A percentile compares a stretch with the other conserved stretches of the same genome.
Conservation (phyloP, 352 stramenopile species). For the Peronospora farinosa region DNA sequence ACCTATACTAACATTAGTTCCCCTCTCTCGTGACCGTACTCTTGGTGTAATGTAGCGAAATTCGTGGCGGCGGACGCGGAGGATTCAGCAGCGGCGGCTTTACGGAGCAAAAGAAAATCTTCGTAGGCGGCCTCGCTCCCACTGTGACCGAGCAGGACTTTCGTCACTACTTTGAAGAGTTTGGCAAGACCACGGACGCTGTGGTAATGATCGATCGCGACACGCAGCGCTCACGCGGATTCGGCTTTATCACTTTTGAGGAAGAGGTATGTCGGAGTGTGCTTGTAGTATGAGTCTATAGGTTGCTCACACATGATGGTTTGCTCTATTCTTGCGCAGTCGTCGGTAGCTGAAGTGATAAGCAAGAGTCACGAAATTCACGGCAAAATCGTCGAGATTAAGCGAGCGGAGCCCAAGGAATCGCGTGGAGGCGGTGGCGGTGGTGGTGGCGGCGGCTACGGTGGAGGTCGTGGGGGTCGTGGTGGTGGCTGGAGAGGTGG, state of each 20-base stretch:
- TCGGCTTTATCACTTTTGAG: conserved; percentile 91
- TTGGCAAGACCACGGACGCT: conserved; percentile 85
- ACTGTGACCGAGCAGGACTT: conserved; percentile 88
- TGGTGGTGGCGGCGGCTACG: conserved; percentile 22
- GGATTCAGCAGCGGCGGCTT: conserved; percentile 30
- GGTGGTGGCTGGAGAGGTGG: conserved; percentile 21
- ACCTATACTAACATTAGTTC: conserved; percentile 22
- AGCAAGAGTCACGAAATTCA: conserved; percentile 87
- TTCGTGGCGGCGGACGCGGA: conserved; percentile 28
- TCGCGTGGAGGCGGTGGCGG: conserved; percentile 33
- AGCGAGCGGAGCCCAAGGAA: conserved; percentile 81
- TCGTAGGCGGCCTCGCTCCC: conserved; percentile 85
- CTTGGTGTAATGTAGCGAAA: conserved; percentile 36
- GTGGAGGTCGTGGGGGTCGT: conserved; percentile 27
- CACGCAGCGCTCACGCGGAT: conserved; percentile 86
- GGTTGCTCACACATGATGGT: background rate
- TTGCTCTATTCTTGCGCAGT: conserved; percentile 22
- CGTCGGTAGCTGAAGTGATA: conserved; percentile 83
- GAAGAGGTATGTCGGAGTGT: conserved; percentile 48
- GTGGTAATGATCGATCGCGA: conserved; percentile 92
- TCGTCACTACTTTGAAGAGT: conserved; percentile 88
- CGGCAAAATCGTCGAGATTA: conserved; percentile 88
- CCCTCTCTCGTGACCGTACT: conserved; percentile 11
- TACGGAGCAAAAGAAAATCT: conserved; percentile 89
- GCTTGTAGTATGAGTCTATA: background rate